phyloP scores from a whole-genome alignment of 1,284 basidiomycete species.

The Crepidotus sp. region DNA sequence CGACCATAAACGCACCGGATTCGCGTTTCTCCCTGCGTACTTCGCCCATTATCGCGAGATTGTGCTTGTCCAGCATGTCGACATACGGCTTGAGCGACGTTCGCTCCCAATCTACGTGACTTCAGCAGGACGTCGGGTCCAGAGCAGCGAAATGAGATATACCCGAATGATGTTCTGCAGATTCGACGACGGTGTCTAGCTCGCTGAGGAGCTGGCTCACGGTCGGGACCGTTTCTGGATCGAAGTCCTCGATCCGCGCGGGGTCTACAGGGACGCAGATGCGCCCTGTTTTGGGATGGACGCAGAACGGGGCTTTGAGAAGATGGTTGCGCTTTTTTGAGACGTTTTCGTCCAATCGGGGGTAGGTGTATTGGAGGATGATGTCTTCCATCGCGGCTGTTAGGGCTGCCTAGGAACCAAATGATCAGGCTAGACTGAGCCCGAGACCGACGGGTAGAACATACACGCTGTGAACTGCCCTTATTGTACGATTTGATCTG shows the following conservation, averaged over 20 bases:
- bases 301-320: conserved; percentile 94
- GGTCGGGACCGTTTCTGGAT: conserved; percentile 82
- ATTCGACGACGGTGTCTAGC: conserved; percentile 41
- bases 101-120: conserved; percentile 50
- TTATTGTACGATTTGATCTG: conserved; percentile 28
- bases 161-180: conserved; percentile 44
- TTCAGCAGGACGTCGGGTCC: not conserved
- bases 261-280: conserved; percentile 94
- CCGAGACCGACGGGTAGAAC: conserved; percentile 17
- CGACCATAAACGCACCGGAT: conserved; percentile 18
- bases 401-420: conserved; percentile 27
- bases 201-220: conserved; percentile 78
- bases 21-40: conserved; percentile 44
- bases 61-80: conserved; percentile 81
- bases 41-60: conserved; percentile 48
- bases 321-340: conserved; percentile 97
- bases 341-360: conserved; percentile 93
- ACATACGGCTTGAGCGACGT: conserved; percentile 84
- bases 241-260: conserved; percentile 68
- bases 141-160: conserved; percentile 16
- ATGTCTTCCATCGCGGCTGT: conserved; percentile 70
- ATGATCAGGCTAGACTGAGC: no score
- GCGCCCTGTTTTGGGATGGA: conserved; percentile 93
- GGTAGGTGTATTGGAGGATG: conserved; percentile 92
- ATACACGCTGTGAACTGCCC: conserved; percentile 26